These are phyloP conservation scores for Aspergillus tubingensis DNA, from an alignment of 2,329 filamentous ascomycete species.

Conservation along the genomic window DNA sequence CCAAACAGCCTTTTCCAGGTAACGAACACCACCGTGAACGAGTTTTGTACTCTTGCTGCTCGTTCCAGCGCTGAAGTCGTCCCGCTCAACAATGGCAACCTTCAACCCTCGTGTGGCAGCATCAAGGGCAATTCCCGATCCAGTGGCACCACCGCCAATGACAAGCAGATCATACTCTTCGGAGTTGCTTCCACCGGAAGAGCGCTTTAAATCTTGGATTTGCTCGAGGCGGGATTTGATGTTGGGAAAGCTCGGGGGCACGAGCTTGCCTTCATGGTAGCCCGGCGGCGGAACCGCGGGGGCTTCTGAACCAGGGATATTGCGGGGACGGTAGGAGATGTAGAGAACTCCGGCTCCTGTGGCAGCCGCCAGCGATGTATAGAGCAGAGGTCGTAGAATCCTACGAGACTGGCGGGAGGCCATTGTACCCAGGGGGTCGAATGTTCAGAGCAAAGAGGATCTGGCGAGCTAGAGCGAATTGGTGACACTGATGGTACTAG, in stretches of 20 bases:
- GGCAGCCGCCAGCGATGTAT: constrained; percentile 58
- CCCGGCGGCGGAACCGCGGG: constrained; percentile 65
- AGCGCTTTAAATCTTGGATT: constrained; percentile 54
- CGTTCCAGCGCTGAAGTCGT: constrained; percentile 79
- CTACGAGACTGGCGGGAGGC: constrained; percentile 48
- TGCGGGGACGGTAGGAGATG: constrained; percentile 63
- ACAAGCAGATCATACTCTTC: constrained; percentile 72
- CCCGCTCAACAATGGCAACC: constrained; percentile 78
- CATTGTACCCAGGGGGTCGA: constrained; percentile 29
- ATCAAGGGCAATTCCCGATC: constrained; percentile 77
- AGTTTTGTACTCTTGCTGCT: constrained; percentile 87
- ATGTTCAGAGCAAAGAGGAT: not conserved
- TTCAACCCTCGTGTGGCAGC: constrained; percentile 76
- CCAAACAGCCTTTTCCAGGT: constrained; percentile 83
- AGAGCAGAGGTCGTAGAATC: constrained; percentile 60
- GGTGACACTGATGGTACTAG: not conserved
- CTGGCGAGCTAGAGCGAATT: not conserved
- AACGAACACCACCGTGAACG: constrained; percentile 81
- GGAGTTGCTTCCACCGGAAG: constrained; percentile 27
- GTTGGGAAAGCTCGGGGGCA: constrained; percentile 54
- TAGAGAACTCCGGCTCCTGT: constrained; percentile 61
- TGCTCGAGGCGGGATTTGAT: constrained; percentile 55
- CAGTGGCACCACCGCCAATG: constrained; percentile 78
- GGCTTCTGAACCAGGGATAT: constrained; percentile 64
- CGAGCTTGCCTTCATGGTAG: constrained; percentile 61